phyloP scores from a whole-genome alignment of 371 early-diverging fungal genomes.

The Nematocida homosporus region DNA sequence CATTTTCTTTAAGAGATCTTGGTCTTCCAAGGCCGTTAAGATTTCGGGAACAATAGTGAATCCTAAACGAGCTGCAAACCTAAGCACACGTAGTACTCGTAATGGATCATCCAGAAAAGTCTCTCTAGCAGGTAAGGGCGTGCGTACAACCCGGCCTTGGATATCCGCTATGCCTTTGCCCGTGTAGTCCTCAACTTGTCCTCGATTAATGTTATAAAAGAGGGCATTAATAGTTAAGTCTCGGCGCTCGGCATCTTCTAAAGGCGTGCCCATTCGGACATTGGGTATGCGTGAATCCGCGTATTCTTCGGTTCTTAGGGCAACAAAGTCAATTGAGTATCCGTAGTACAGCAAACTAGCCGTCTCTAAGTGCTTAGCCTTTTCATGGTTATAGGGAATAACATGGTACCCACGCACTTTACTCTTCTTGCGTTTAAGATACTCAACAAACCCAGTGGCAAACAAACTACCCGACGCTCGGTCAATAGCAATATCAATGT shows the following conservation, averaged over 20 bases:
- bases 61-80: constrained; percentile 83
- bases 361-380: constrained; percentile 95
- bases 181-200: constrained; percentile 83
- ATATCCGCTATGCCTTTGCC: constrained; percentile 69
- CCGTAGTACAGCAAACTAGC: constrained; percentile 79
- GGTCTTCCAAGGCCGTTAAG: constrained; percentile 70
- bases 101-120: constrained; percentile 95
- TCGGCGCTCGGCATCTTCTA: constrained; percentile 88
- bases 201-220: constrained; percentile 87
- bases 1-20: constrained; percentile 69
- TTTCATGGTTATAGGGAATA: constrained; percentile 76
- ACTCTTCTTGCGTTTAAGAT: constrained; percentile 72
- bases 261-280: constrained; percentile 80
- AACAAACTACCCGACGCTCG: constrained; percentile 87
- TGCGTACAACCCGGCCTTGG: constrained; percentile 69
- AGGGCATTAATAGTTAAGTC: constrained; percentile 96
- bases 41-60: constrained; percentile 74
- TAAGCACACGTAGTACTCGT: constrained; percentile 84
- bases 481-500: constrained; percentile 90
- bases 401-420: constrained; percentile 25
- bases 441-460: constrained; percentile 72
- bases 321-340: constrained; percentile 83
- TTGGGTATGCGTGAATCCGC: constrained; percentile 77
- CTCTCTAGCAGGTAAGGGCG: constrained; percentile 81
- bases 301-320: constrained; percentile 85